Conservation (phyloP, 257 asterid species). For the Solanum paucissectum region DNA sequence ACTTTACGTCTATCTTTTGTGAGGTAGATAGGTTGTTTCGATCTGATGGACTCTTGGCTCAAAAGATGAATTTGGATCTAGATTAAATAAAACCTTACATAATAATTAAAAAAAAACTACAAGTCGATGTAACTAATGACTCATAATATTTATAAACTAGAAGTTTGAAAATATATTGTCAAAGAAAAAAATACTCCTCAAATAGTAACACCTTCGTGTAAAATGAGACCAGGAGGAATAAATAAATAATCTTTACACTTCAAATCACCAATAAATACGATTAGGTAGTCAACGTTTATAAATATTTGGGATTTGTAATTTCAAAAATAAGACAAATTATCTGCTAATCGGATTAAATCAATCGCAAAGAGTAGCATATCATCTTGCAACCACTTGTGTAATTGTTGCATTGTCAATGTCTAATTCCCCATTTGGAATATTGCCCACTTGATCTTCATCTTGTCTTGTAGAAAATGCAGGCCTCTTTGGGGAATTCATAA, state of each 20-base stretch:
- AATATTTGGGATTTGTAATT: background rate
- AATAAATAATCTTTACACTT: background rate
- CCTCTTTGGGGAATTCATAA: conserved; percentile 4
- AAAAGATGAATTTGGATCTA: no score
- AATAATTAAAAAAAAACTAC: no score
- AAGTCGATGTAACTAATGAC: background rate
- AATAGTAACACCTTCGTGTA: background rate
- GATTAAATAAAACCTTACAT: background rate
- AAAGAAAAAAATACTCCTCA: background rate
- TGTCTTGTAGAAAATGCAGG: conserved; percentile 16
- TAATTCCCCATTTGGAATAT: background rate
- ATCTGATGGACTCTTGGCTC: background rate
- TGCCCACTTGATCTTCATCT: background rate
- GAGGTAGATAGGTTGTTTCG: background rate
- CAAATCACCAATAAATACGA: background rate
- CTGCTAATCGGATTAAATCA: background rate
- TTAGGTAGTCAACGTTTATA: background rate
- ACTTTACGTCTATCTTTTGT: background rate
- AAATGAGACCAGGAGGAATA: background rate
- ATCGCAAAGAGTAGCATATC: background rate
- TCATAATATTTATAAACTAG: background rate
- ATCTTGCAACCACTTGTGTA: background rate
- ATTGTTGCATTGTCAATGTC: background rate
- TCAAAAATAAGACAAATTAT: background rate
- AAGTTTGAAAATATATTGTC: background rate